These are phyloP conservation scores for Lichtheimia ramosa DNA, from an alignment of 371 early-diverging fungal genomes.

Conservation along the genomic window DNA sequence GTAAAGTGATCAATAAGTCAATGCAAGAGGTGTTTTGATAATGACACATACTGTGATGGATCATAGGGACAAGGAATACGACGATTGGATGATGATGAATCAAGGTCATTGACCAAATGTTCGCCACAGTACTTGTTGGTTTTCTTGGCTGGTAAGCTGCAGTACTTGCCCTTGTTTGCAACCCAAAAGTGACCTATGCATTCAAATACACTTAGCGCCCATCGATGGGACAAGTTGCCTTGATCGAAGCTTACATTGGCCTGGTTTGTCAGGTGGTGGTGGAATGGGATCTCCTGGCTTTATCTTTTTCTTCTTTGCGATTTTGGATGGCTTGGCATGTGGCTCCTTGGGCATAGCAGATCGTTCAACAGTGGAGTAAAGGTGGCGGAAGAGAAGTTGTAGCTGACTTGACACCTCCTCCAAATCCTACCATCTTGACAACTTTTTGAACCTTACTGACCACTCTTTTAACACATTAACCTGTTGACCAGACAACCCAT, in stretches of 20 bases:
- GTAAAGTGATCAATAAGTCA: not conserved
- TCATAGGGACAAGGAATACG: constrained; percentile 85
- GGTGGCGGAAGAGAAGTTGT: no score
- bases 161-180: constrained; percentile 59
- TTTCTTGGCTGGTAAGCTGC: constrained; percentile 60
- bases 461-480: no score
- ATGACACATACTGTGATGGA: constrained; percentile 63
- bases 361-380: no score
- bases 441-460: no score
- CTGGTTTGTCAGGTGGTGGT: constrained; percentile 44
- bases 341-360: constrained; percentile 18
- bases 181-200: constrained; percentile 45
- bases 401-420: no score
- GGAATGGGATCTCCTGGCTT: constrained; percentile 25
- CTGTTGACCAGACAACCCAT: no score
- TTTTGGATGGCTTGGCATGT: constrained; percentile 17
- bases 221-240: not conserved
- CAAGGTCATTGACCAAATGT: constrained; percentile 43
- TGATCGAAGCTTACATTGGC: constrained; percentile 35
- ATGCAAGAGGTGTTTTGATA: not conserved
- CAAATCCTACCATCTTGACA: no score
- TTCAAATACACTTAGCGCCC: not conserved
- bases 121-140: constrained; percentile 75
- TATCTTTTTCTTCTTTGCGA: constrained; percentile 11
- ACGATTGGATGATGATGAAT: constrained; percentile 1